Base-by-base conservation (phyloP, 768 basidiomycete genomes). In the Boletus eberwhitei region DNA sequence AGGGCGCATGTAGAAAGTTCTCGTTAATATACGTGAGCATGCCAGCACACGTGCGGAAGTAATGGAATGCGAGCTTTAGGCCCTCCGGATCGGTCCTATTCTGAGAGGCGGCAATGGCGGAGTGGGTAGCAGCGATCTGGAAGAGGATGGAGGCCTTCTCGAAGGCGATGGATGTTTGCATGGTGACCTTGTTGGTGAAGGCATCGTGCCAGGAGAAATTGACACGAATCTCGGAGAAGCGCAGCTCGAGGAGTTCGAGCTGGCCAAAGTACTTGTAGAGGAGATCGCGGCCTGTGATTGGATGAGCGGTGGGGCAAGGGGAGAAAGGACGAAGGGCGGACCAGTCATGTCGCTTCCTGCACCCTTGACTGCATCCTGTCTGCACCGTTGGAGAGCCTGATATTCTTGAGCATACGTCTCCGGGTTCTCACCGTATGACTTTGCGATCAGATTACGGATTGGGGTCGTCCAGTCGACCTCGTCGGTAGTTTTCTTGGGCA, bases 191-290 rank as follows among this genome's bases (percentile, higher is more conserved):
- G 74, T 79, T 80, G 54, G 93, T 98, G 75, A 98, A 98, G 19
- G 97, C 96, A 73, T 99, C 97, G 58, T 87, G 81, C 94, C 97
- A 99, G 0, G 93, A 87, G 66, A 98, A 99, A 59, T 90, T 88
- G 72, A 98, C 94, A 62, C 91, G 84, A 59, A 98, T 93, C 70
- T 98, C 96, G 9, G 96, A 85, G 75, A 99, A 99, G 36, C 97
- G 86, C 49, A 99, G 81, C 69, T 99, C 97, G 38, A 99, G 85
- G 5, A 98, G 83, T 66, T 99, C 97, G 41, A 99, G 86, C 71
- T 99, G 97, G 35, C 97, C 96, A 75, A 98, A 99, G 76, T 99
- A 99, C 74, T 97, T 98, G 87, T 96, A 98, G 41, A 99, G 79
- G 21, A 98, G 79, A 75, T 98, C 96, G 46, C 95, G 82, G 13